These are phyloP conservation scores for Viola pubescens DNA, from an alignment of 441 rosid species.

Conservation along the genomic window DNA sequence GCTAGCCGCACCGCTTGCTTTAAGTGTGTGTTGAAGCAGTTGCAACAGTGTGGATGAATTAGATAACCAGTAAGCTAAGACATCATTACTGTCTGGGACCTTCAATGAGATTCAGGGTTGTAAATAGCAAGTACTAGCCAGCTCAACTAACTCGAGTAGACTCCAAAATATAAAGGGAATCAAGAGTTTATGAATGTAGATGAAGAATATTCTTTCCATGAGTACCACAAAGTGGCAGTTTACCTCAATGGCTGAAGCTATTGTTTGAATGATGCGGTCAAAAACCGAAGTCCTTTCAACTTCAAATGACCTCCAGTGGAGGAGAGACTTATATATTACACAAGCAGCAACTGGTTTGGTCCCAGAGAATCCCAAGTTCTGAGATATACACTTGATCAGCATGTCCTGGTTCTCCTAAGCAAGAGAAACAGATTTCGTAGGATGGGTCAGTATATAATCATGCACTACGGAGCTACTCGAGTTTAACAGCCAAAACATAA, in stretches of 20 bases:
- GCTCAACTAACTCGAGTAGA: conserved; percentile 10
- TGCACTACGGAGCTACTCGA: conserved; percentile 3
- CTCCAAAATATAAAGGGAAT: conserved; percentile 10
- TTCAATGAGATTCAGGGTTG: conserved; percentile 25
- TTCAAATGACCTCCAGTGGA: conserved; percentile 99
- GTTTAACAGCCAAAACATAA: too few species aligned
- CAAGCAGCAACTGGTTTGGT: conserved; percentile 97
- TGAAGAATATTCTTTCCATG: not conserved
- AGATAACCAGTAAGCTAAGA: conserved; percentile 91
- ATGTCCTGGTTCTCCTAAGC: conserved; percentile 96
- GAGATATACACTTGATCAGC: conserved; percentile 82
- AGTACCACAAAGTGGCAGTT: conserved; percentile 10
- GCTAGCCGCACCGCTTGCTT: conserved; percentile 98
- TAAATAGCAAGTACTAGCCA: conserved; percentile 21
- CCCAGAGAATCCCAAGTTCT: conserved; percentile 88
- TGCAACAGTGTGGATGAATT: conserved; percentile 85
- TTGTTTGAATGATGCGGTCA: conserved; percentile 95
- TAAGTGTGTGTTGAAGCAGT: conserved; percentile 96
- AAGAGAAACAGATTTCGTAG: conserved; percentile 13
- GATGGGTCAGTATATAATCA: conserved; percentile 16
- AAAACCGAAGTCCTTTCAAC: conserved; percentile 96
- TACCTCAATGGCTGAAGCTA: conserved; percentile 90
- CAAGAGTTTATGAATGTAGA: conserved; percentile 3
- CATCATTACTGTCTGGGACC: conserved; percentile 84
- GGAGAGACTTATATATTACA: conserved; percentile 90